Evolutionary conservation across 2,329 filamentous ascomycete genomes (phyloP).

Genomic region (Ascochyta pisi): DNA sequence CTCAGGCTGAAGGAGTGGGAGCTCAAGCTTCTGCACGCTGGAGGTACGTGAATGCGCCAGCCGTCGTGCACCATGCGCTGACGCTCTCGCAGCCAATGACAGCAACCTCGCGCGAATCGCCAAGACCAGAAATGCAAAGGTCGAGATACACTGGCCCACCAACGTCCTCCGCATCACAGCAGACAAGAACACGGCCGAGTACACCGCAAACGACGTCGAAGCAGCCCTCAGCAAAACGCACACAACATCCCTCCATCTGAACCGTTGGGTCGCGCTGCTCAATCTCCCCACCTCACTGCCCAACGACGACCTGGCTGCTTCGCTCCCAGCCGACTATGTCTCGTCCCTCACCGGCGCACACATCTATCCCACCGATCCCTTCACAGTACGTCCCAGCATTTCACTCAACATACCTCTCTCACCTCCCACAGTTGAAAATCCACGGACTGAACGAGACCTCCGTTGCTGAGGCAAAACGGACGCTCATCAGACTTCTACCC

Average conservation of each 20-base stretch:
- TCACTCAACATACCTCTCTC: not conserved
- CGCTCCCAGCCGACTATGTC: conserved; percentile 16
- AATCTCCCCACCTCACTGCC: conserved; percentile 4
- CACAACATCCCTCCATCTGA: conserved; percentile 27
- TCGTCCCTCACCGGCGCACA: conserved; percentile 32
- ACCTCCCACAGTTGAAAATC: conserved; percentile 34
- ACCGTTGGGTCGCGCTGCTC: conserved; percentile 30
- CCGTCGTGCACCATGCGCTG: not conserved
- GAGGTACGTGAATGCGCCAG: conserved; percentile 22
- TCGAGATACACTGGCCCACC: conserved; percentile 36
- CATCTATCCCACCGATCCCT: conserved; percentile 18
- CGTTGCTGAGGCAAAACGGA: conserved; percentile 38
- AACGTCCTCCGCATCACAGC: conserved; percentile 47
- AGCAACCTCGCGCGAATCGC: conserved; percentile 37
- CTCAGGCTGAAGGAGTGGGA: conserved; percentile 45
- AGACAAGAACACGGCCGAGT: conserved; percentile 45
- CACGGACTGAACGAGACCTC: conserved; percentile 32
- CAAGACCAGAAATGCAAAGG: conserved; percentile 34
- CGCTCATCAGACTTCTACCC: conserved; percentile 38
- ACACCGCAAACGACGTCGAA: conserved; percentile 45
- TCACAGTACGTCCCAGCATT: conserved; percentile 24
- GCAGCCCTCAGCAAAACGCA: conserved; percentile 27
- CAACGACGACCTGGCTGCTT: conserved; percentile 8
- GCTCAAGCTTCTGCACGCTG: conserved; percentile 35
- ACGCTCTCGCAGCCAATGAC: conserved; percentile 24